Percentiles rank a stretch among this genome's conserved stretches.
Conservation (phyloP, 2,329 filamentous ascomycete species). For the Uncinocarpus reesii region DNA sequence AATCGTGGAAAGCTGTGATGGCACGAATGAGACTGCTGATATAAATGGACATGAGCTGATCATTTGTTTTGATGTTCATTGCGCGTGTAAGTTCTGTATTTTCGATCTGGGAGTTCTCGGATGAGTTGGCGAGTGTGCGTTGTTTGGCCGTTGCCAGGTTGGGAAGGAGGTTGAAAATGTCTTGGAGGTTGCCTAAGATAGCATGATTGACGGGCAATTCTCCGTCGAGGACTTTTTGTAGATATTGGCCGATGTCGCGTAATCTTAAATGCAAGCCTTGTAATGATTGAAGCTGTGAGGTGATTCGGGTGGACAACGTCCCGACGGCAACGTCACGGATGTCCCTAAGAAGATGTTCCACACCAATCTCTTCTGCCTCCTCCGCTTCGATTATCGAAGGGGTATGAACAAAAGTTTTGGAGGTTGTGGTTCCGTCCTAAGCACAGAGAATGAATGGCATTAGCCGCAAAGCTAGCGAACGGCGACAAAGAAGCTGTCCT, state of each 20-base stretch:
- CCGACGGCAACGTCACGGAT: conserved; percentile 97
- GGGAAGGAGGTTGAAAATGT: conserved; percentile 95
- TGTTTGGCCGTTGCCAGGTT: conserved; percentile 74
- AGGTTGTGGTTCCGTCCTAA: conserved; percentile 91
- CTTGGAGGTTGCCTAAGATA: conserved; percentile 95
- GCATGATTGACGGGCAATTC: conserved; percentile 93
- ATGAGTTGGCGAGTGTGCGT: conserved; percentile 44
- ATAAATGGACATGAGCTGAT: conserved; percentile 98
- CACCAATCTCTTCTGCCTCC: conserved; percentile 96
- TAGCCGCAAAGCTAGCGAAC: not conserved
- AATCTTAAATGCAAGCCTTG: conserved; percentile 91
- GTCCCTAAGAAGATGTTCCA: conserved; percentile 93
- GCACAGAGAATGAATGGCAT: not conserved
- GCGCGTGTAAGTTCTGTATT: conserved; percentile 85
- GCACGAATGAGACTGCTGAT: conserved; percentile 91
- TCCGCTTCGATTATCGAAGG: conserved; percentile 97
- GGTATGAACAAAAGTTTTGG: conserved; percentile 96
- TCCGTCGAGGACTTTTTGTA: conserved; percentile 89
- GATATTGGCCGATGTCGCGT: conserved; percentile 87
- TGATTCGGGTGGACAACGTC: conserved; percentile 91
- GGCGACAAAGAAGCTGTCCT: conserved; percentile 24
- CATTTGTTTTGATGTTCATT: conserved; percentile 98
- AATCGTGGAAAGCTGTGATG: conserved; percentile 96
- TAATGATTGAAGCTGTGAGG: conserved; percentile 91
- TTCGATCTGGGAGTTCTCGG: conserved; percentile 46